phyloP scores from a whole-genome alignment of 345 rosid species.

The Moricandia arvensis region DNA sequence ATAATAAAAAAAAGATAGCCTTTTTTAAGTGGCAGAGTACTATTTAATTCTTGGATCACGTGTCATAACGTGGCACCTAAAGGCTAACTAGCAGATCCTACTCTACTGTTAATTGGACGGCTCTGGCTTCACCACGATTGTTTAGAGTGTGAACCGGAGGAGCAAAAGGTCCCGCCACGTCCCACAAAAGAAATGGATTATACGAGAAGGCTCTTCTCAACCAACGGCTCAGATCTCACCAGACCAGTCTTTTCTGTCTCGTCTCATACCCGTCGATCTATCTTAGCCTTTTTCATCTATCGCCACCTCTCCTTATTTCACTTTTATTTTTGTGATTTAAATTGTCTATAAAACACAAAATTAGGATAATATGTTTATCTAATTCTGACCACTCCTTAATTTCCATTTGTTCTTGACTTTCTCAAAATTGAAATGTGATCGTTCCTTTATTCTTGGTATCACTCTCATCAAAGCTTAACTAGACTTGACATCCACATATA shows the following conservation, averaged over 20 bases:
- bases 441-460: constrained; percentile 14
- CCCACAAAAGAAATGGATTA: not conserved
- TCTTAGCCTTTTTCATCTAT: constrained; percentile 22
- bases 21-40: not conserved
- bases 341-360: not conserved
- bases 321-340: not conserved
- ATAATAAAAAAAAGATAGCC: no score
- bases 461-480: constrained; percentile 33
- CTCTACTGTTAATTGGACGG: constrained; percentile 10
- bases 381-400: constrained; percentile 31
- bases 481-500: constrained; percentile 30
- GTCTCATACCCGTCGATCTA: constrained; percentile 31
- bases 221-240: constrained; percentile 20
- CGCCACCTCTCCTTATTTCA: constrained; percentile 18
- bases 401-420: constrained; percentile 17
- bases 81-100: not conserved
- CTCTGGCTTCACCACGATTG: constrained; percentile 25
- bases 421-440: constrained; percentile 3
- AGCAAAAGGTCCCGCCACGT: constrained; percentile 36
- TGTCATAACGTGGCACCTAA: not conserved
- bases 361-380: constrained; percentile 24
- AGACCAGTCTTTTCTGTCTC: constrained; percentile 12
- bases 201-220: constrained; percentile 33
- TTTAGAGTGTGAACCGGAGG: not conserved
- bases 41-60: not conserved